These are phyloP conservation scores for Platanus orientalis DNA, from an alignment of 164 flowering plant species.

Conservation along the genomic window DNA sequence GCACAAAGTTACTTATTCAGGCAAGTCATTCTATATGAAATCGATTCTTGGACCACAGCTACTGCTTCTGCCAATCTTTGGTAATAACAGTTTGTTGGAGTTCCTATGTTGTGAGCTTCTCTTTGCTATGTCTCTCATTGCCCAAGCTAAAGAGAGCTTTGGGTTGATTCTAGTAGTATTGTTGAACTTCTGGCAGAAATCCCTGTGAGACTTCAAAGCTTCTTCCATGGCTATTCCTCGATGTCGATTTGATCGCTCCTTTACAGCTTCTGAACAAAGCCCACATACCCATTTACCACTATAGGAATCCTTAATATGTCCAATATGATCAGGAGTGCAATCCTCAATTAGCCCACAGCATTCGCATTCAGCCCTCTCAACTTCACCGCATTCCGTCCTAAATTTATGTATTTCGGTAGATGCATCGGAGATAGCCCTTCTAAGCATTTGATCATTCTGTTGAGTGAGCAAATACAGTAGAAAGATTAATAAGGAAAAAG, in stretches of 20 bases:
- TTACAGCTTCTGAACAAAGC: constrained; percentile 61
- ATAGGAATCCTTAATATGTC: constrained; percentile 20
- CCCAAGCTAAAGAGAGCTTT: constrained; percentile 38
- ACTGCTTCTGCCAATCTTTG: constrained; percentile 24
- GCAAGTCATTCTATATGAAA: not conserved
- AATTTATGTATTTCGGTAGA: constrained; percentile 20
- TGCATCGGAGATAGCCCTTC: constrained; percentile 36
- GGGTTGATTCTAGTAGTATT: constrained; percentile 49
- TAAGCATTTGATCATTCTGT: constrained; percentile 29
- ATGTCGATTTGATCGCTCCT: constrained; percentile 24
- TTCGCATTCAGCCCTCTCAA: constrained; percentile 37
- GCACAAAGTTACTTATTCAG: not conserved
- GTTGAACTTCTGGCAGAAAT: constrained; percentile 45
- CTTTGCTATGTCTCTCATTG: constrained; percentile 46
- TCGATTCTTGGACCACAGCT: constrained; percentile 34
- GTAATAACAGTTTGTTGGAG: not conserved
- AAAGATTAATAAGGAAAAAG: not conserved
- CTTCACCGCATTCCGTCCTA: constrained; percentile 13
- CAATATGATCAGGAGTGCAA: constrained; percentile 46
- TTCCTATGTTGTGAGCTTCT: constrained; percentile 27
- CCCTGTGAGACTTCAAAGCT: constrained; percentile 43
- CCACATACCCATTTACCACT: constrained; percentile 63
- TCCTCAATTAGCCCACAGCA: constrained; percentile 63
- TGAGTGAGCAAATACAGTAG: not conserved
- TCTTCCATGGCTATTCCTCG: constrained; percentile 23